Evolutionary conservation across 768 basidiomycete species (phyloP), one percentile per base, ranked within the genome.

Genomic region (Russula emetica): DNA sequence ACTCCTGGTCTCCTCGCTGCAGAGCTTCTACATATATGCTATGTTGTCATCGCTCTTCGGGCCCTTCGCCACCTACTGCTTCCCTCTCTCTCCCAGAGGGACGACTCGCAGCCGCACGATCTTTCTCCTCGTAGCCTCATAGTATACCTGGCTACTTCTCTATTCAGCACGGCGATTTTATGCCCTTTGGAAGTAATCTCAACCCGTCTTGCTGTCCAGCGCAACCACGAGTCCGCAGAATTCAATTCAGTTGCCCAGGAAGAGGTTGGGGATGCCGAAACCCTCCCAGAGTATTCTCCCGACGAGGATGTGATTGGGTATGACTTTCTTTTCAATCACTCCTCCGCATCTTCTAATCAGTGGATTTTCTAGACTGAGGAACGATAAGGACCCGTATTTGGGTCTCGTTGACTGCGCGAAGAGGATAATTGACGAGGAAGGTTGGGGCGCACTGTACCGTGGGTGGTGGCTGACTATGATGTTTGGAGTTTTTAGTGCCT

Each of bases 241-340:
- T 89, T 83, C 70, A 88, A 90, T 66, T 85, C 88, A 1, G 83
- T 89, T 34, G 76, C 84, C 4, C 88, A 90, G 70, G 89, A 92
- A 68, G 83, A 83, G 20, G 86, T 86, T 45, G 84, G 83, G 7
- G 85, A 88, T 68, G 77, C 76, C 3, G 82, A 89, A 62, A 82
- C 83, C 52, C 75, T 76, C 1, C 74, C 76, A 6, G 88, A 90
- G 67, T 93, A 84, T 68, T 78, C 83, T 18, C 74, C 78, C 6
- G 85, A 88, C 30, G 91, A 94, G 70, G 92, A 94, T 68, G 92
- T 94, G 20, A 91, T 94, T 66, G 90, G 90, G 88, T 89, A 68
- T 56, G 85, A 71, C 30, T 42, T 30, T 49, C 59, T 40, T 52
- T 34, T 53, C 38, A 26, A 7, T 42, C 16, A 1, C 14, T 38